phyloP scores from a whole-genome alignment of 2,329 filamentous ascomycete species.

The Colletotrichum cuscutae region DNA sequence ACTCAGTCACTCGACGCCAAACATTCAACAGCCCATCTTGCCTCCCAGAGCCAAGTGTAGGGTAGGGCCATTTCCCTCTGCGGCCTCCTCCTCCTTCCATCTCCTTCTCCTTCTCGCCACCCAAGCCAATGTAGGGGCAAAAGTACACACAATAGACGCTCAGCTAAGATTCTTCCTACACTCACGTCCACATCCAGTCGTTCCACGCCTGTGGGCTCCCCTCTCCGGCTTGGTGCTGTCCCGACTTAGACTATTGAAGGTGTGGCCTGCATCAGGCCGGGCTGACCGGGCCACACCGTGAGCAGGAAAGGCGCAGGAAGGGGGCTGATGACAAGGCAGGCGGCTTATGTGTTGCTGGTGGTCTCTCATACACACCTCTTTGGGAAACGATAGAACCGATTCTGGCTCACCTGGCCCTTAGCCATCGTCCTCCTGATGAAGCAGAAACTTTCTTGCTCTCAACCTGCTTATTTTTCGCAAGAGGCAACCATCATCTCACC shows the following conservation, averaged over 20 bases:
- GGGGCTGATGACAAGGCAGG: slow-evolving; percentile 2
- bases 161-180: neutral
- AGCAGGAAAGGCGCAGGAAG: neutral
- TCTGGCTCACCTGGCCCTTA: neutral
- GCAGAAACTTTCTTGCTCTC: neutral
- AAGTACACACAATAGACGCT: slow-evolving; percentile 2
- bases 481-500: neutral
- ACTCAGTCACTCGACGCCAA: slow-evolving; percentile 17
- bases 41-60: neutral
- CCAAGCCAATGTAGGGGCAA: neutral
- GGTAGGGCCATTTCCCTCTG: neutral
- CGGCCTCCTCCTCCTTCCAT: neutral
- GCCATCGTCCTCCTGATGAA: neutral
- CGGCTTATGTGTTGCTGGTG: neutral
- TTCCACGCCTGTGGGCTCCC: neutral
- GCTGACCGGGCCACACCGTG: slow-evolving; percentile 22
- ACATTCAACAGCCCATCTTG: neutral
- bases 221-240: neutral
- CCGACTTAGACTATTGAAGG: neutral
- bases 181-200: neutral
- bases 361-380: neutral
- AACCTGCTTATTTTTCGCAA: neutral
- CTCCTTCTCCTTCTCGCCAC: neutral
- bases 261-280: slow-evolving; percentile 18
- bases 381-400: neutral